Percentiles rank a stretch among this genome's conserved stretches.
Evolutionary conservation across 306 rosid species (phyloP).

Genomic region (Malus fusca): DNA sequence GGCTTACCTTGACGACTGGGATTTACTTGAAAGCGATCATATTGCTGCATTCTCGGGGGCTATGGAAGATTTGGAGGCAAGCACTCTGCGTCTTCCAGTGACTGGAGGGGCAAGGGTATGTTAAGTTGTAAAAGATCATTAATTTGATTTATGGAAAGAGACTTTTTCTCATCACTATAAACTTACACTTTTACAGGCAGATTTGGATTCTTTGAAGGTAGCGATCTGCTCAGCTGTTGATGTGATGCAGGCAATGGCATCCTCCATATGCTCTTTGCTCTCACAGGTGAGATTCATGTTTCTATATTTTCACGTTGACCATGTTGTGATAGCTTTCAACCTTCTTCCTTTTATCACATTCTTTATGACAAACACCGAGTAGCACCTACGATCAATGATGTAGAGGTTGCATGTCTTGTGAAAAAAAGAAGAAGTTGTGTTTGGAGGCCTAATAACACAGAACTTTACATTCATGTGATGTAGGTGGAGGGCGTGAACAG

Average conservation of each 20-base stretch:
- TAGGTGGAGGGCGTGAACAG: slow-evolving; percentile 68
- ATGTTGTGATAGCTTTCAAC: background rate
- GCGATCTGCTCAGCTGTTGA: slow-evolving; percentile 90
- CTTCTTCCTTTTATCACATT: background rate
- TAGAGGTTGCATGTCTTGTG: background rate
- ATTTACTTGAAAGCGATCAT: slow-evolving; percentile 65
- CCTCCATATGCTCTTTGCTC: slow-evolving; percentile 67
- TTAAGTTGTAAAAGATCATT: slow-evolving; percentile 3
- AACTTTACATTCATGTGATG: slow-evolving; percentile 13
- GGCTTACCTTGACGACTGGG: slow-evolving; percentile 81
- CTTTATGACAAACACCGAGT: background rate
- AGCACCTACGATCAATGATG: background rate
- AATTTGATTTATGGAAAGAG: slow-evolving; percentile 11
- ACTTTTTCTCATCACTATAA: slow-evolving; percentile 6
- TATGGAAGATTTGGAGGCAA: slow-evolving; percentile 82
- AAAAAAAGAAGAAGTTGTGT: background rate
- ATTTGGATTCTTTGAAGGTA: slow-evolving; percentile 68
- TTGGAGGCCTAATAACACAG: background rate
- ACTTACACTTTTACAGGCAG: slow-evolving; percentile 50
- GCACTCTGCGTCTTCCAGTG: slow-evolving; percentile 90
- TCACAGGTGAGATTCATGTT: slow-evolving; percentile 51
- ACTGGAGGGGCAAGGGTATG: slow-evolving; percentile 83
- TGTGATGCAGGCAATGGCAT: slow-evolving; percentile 81
- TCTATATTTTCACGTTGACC: background rate
- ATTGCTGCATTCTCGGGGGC: slow-evolving; percentile 73